These are phyloP conservation scores for Delonix regia DNA, from an alignment of 306 rosid species.

Conservation along the genomic window DNA sequence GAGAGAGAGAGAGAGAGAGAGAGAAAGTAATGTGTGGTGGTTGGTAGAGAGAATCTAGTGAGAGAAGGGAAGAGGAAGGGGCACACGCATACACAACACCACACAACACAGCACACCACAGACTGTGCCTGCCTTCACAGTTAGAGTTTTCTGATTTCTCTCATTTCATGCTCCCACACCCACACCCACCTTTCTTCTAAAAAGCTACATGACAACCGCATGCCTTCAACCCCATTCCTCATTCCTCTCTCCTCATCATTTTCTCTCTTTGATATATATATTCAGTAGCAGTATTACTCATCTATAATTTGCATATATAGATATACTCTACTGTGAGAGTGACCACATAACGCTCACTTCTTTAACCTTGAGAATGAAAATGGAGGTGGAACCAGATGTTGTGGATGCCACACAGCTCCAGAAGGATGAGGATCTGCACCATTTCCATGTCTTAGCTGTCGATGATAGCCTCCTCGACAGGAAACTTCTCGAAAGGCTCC, in stretches of 20 bases:
- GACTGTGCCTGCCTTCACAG: constrained; percentile 28
- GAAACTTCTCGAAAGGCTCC: constrained; percentile 86
- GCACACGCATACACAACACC: constrained; percentile 46
- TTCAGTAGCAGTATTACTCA: background rate
- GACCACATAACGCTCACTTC: background rate
- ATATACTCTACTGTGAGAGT: background rate
- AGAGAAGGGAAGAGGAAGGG: constrained; percentile 58
- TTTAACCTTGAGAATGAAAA: background rate
- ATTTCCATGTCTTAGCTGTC: constrained; percentile 96
- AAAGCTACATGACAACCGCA: constrained; percentile 42
- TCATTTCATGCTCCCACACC: constrained; percentile 46
- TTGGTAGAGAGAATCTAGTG: constrained; percentile 85
- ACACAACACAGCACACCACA: constrained; percentile 38
- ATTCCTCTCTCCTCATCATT: background rate
- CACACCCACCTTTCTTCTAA: background rate
- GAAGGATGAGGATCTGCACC: constrained; percentile 38
- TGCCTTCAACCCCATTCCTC: constrained; percentile 28
- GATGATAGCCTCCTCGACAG: constrained; percentile 82
- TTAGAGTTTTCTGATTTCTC: background rate
- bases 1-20: constrained; percentile 33
- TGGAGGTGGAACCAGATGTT: constrained; percentile 45
- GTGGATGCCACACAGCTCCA: constrained; percentile 35
- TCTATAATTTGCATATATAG: background rate
- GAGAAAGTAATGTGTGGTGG: constrained; percentile 51
- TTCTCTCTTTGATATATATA: background rate